Base-by-base conservation (phyloP, 139 green algal genomes). In the Desmodesmus armatus region DNA sequence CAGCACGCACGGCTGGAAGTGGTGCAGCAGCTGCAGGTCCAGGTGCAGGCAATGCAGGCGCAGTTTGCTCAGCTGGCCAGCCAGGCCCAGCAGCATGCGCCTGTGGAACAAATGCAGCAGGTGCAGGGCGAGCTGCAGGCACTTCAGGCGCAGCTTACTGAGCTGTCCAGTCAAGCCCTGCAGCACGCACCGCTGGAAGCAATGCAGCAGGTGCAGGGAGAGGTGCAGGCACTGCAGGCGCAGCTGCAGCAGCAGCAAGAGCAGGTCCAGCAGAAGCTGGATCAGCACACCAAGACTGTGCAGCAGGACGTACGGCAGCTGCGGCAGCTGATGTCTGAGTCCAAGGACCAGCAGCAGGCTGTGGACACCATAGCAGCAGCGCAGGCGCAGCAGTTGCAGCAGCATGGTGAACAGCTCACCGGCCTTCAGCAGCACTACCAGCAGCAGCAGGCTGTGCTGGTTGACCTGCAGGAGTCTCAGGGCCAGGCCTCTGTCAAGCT, bases 91-190 rank as follows among this genome's bases (percentile, higher is more conserved):
- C 69, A 77, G n/a, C 69, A 77, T 27, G 37, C 11, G n/a, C 31
- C 60, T 69, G 60, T 69, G 15, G 21, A 27, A 11, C 60, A 69
- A 27, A 29, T 69, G 19, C 70, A 77, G 69, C 69, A 77, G 39
- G 37, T 77, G 40, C 69, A 77, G 37, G 15, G 5, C 3, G 4
- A 15, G 69, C 69, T 33, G 39, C 69, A 29, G n/a, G 60, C 35
- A 29, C 60, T 69, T n/a, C 60, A 69, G 51, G 43, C 13, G 9
- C 63, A 72, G 29, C 5, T 41, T 11, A 72, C n/a, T 29, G 63
- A 72, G 63, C 63, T 44, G 29, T 11, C 29, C n/a, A 21, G 13
- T 27, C n/a, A n/a, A n/a, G n/a, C n/a, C n/a, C n/a, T n/a, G n/a
- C n/a, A n/a, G n/a, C n/a, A n/a, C n/a, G n/a, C n/a, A n/a, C n/a